Percentiles rank a stretch among this genome's conserved stretches.
Evolutionary conservation across 2,329 filamentous ascomycete species (phyloP).

Genomic region (Diaporthe citri): DNA sequence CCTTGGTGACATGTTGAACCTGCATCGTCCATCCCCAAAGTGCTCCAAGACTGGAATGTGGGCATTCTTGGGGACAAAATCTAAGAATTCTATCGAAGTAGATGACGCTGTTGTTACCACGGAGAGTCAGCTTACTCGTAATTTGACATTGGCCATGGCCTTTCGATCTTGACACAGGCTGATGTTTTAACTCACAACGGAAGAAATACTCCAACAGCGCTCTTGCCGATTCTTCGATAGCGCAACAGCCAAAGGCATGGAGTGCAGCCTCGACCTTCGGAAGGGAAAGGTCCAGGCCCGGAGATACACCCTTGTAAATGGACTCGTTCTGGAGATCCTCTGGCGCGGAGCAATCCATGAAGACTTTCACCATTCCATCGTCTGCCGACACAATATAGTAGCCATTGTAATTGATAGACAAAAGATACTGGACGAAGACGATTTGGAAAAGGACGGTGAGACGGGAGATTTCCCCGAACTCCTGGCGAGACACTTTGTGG

Average conservation of each 20-base stretch:
- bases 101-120: background rate
- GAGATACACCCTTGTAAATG: accelerated
- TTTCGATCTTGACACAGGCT: too few relatives aligned
- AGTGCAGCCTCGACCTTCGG: background rate
- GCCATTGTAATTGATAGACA: accelerated
- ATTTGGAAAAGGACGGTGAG: background rate
- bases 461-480: background rate
- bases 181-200: background rate
- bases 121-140: background rate
- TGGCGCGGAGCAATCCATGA: accelerated
- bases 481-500: background rate
- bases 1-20: background rate
- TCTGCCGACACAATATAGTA: too few relatives aligned
- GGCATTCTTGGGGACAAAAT: background rate
- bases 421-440: background rate
- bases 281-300: background rate
- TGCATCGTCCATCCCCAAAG: accelerated
- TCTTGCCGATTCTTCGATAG: background rate
- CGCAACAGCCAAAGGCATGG: background rate
- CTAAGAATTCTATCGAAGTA: background rate
- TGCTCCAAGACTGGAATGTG: background rate
- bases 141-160: too few relatives aligned
- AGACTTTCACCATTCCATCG: background rate
- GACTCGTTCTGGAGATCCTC: background rate
- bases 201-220: background rate